Evolutionary conservation across 495 filamentous ascomycete genomes (phyloP).

Genomic region (Daldinia concentrica): DNA sequence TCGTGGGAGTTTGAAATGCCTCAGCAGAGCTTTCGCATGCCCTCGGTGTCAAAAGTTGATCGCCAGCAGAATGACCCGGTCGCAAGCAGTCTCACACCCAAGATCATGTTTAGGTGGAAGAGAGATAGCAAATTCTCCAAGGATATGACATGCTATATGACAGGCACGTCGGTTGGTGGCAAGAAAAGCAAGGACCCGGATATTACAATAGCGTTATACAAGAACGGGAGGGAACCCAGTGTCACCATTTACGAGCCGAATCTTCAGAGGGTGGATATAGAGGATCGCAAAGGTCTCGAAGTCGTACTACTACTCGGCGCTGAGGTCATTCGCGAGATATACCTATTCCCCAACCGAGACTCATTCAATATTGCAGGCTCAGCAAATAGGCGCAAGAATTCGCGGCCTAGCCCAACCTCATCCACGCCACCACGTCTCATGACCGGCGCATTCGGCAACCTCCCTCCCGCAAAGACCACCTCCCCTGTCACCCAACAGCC

Average conservation of each 20-base stretch:
- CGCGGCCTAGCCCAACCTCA: slow-evolving; percentile 47
- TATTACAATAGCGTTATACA: slow-evolving; percentile 89
- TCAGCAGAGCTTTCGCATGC: slow-evolving; percentile 80
- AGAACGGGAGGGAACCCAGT: slow-evolving; percentile 53
- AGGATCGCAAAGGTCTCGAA: slow-evolving; percentile 94
- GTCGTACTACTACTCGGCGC: slow-evolving; percentile 84
- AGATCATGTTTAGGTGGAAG: slow-evolving; percentile 88
- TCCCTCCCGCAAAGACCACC: slow-evolving; percentile 28
- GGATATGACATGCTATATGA: slow-evolving; percentile 82
- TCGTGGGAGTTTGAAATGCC: slow-evolving; percentile 95
- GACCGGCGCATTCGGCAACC: slow-evolving; percentile 39
- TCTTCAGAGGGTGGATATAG: slow-evolving; percentile 86
- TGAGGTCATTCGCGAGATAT: slow-evolving; percentile 87
- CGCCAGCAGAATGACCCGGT: slow-evolving; percentile 74
- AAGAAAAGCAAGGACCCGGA: slow-evolving; percentile 89
- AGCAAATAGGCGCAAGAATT: slow-evolving; percentile 53
- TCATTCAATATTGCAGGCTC: slow-evolving; percentile 79
- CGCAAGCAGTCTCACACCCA: slow-evolving; percentile 75
- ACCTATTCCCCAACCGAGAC: slow-evolving; percentile 71
- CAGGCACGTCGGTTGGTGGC: slow-evolving; percentile 75
- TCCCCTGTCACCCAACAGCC: slow-evolving; percentile 39
- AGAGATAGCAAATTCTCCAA: slow-evolving; percentile 84
- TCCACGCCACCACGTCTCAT: slow-evolving; percentile 34
- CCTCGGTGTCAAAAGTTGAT: slow-evolving; percentile 79
- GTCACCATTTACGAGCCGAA: slow-evolving; percentile 94